A percentile compares a stretch with the other conserved stretches of the same genome.
Conservation (phyloP, 352 stramenopile species). For the Phytopythium sindhum region DNA sequence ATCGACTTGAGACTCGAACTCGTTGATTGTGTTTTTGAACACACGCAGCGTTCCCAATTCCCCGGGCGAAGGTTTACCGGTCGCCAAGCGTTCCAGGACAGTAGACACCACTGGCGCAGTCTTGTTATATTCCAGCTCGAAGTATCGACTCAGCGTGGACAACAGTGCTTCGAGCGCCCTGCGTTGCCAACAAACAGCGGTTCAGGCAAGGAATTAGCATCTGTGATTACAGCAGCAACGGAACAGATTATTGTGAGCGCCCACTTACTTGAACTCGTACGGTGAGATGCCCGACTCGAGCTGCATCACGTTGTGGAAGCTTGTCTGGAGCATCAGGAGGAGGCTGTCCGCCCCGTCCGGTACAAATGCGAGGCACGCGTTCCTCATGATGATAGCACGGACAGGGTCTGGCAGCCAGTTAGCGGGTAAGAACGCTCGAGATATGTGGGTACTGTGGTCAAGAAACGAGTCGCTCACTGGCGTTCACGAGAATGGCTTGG, state of each 20-base stretch:
- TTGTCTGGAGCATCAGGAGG: conserved; percentile 39
- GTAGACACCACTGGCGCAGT: conserved; percentile 34
- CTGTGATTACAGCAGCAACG: background rate
- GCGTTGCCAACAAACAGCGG: background rate
- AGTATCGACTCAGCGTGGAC: conserved; percentile 52
- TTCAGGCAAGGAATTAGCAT: background rate
- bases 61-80: conserved; percentile 32
- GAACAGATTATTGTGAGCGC: background rate
- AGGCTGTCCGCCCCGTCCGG: conserved; percentile 36
- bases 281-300: conserved; percentile 42
- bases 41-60: conserved; percentile 59
- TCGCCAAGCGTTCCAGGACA: conserved; percentile 46
- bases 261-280: conserved; percentile 41
- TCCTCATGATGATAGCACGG: conserved; percentile 47
- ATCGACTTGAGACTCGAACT: conserved; percentile 67
- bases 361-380: conserved; percentile 49
- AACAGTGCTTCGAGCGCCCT: conserved; percentile 53
- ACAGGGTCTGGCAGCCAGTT: conserved; percentile 35
- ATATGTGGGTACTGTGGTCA: background rate
- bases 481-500: conserved; percentile 63
- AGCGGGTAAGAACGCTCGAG: background rate
- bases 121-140: conserved; percentile 44
- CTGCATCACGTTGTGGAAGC: conserved; percentile 44
- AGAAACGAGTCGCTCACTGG: conserved; percentile 18
- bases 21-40: conserved; percentile 77